These are phyloP conservation scores for Aurifilum marmelostoma DNA, from an alignment of 2,329 filamentous ascomycete genomes.

Conservation along the genomic window DNA sequence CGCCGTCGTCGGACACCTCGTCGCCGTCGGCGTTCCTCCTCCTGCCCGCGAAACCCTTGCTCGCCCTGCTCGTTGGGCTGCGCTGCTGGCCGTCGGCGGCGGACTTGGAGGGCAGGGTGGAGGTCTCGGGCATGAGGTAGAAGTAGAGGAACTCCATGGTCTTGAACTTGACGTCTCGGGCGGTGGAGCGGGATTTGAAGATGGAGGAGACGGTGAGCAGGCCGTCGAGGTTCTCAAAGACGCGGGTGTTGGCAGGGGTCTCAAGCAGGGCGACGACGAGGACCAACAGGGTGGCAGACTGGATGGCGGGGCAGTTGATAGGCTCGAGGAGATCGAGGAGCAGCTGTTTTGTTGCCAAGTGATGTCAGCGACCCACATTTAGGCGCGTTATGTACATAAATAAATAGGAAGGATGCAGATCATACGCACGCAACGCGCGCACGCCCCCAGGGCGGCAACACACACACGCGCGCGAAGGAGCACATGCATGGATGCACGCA, in stretches of 20 bases:
- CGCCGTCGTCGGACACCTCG: conserved; percentile 41
- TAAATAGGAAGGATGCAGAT: neutral
- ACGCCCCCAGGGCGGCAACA: neutral
- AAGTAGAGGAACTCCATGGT: conserved; percentile 98
- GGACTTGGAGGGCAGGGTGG: conserved; percentile 54
- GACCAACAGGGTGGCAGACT: conserved; percentile 85
- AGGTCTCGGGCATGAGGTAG: conserved; percentile 93
- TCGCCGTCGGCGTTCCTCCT: conserved; percentile 40
- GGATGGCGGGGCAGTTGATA: conserved; percentile 87
- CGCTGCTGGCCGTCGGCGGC: conserved; percentile 55
- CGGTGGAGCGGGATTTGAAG: conserved; percentile 86
- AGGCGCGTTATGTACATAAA: conserved; percentile 1
- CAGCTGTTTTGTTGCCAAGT: conserved; percentile 49
- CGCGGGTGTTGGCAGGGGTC: conserved; percentile 83
- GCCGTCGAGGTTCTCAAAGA: conserved; percentile 90
- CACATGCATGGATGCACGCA: neutral
- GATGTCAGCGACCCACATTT: neutral
- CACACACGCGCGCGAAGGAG: neutral
- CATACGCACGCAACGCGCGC: conserved; percentile 2
- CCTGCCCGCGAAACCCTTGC: conserved; percentile 51
- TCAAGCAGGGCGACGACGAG: conserved; percentile 89
- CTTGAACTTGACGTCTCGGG: conserved; percentile 88
- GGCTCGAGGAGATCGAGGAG: conserved; percentile 93
- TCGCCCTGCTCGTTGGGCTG: conserved; percentile 56
- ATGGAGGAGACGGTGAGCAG: conserved; percentile 88